These are phyloP conservation scores for Monosporascus sp. DNA, from an alignment of 2,329 filamentous ascomycete genomes.

Conservation along the genomic window DNA sequence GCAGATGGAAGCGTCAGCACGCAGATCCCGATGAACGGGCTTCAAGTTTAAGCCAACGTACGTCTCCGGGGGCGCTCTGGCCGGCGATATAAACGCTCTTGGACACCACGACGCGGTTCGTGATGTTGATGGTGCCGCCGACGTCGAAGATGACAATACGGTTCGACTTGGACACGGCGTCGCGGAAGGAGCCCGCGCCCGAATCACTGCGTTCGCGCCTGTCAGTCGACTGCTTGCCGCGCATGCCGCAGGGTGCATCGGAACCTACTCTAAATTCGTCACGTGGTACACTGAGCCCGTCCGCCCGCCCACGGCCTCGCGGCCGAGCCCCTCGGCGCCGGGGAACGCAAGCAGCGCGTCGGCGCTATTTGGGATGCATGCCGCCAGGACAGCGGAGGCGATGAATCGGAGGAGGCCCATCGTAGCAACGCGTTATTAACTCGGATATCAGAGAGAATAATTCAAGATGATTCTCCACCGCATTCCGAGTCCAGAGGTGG, in stretches of 20 bases:
- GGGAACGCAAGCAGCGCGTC: constrained; percentile 37
- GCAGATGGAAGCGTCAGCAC: neutral
- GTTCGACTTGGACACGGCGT: constrained; percentile 42
- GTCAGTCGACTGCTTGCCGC: neutral
- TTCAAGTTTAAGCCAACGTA: constrained; percentile 19
- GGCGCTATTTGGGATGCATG: constrained; percentile 5
- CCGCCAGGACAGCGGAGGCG: constrained; percentile 4
- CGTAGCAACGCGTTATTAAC: neutral
- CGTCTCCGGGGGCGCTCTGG: constrained; percentile 44
- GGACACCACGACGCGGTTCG: constrained; percentile 39
- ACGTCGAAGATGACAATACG: constrained; percentile 46
- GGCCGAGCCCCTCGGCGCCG: constrained; percentile 45
- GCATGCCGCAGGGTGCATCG: neutral
- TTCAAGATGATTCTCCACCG: neutral
- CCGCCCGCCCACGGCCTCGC: constrained; percentile 40
- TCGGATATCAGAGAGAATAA: neutral
- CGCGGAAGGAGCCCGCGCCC: constrained; percentile 43
- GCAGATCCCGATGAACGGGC: neutral
- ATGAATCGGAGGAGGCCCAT: constrained; percentile 14
- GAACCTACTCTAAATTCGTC: constrained; percentile 35
- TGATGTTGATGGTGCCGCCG: constrained; percentile 45
- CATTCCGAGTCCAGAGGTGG: no score
- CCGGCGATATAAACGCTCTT: constrained; percentile 44
- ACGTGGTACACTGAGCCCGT: constrained; percentile 43
- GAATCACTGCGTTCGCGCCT: constrained; percentile 28